phyloP scores from a whole-genome alignment of 164 flowering plant species.

The Amborella trichopoda region DNA sequence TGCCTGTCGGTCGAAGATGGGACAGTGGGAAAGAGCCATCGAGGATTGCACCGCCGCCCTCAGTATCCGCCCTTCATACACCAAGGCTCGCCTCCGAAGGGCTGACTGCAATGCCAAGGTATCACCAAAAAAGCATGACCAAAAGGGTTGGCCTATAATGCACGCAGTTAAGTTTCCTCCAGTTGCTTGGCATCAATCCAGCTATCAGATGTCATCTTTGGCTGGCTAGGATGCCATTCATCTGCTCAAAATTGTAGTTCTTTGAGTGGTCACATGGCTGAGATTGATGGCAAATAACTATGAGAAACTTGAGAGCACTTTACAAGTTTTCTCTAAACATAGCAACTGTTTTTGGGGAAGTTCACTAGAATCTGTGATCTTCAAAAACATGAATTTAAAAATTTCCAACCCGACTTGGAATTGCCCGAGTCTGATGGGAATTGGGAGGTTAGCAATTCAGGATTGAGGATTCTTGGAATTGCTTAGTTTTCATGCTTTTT shows the following conservation, averaged over 20 bases:
- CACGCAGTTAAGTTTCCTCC: not conserved
- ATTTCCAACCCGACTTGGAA: too few species aligned
- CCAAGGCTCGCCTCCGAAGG: conserved; percentile 64
- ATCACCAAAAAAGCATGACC: too few species aligned
- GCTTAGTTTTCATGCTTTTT: too few species aligned
- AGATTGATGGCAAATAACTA: not conserved
- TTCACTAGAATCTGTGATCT: too few species aligned
- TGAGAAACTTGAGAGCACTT: too few species aligned
- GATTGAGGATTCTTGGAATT: too few species aligned
- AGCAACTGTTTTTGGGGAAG: too few species aligned
- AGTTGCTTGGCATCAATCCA: not conserved
- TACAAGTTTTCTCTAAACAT: too few species aligned
- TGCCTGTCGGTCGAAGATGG: conserved; percentile 60
- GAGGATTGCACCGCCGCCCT: conserved; percentile 74
- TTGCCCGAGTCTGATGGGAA: too few species aligned
- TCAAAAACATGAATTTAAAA: too few species aligned
- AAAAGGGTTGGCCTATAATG: too few species aligned
- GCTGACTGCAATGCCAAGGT: conserved; percentile 84
- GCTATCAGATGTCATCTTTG: not conserved
- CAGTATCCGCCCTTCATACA: conserved; percentile 42
- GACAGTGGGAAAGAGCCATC: conserved; percentile 64
- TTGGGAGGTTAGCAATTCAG: too few species aligned
- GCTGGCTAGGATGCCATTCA: not conserved
- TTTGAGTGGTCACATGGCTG: not conserved
- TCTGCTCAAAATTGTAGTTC: not conserved